These are phyloP conservation scores for Suhomyces pyralidae DNA, from an alignment of 805 yeast species.

Conservation along the genomic window DNA sequence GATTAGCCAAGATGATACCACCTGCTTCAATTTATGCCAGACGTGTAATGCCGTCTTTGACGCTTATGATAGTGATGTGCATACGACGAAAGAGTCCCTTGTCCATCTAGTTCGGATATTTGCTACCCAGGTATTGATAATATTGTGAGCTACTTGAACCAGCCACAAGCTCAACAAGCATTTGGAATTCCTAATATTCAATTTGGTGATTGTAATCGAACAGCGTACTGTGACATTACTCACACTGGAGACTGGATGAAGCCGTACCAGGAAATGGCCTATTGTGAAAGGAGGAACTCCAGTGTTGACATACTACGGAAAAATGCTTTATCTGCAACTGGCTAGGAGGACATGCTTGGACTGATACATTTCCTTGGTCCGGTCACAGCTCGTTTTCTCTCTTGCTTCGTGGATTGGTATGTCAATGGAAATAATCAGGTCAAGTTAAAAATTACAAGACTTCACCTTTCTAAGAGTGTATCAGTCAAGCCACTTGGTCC, in stretches of 20 bases:
- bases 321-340: slow-evolving; percentile 36
- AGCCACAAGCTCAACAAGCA: slow-evolving; percentile 48
- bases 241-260: background rate
- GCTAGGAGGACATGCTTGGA: slow-evolving; percentile 21
- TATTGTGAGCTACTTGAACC: slow-evolving; percentile 52
- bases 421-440: slow-evolving; percentile 46
- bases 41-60: no score
- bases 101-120: background rate
- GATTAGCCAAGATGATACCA: background rate
- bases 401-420: slow-evolving; percentile 15
- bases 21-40: no score
- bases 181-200: slow-evolving; percentile 43
- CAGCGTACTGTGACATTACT: slow-evolving; percentile 17
- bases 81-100: background rate
- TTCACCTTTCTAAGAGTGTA: slow-evolving; percentile 81
- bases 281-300: slow-evolving; percentile 37
- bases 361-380: slow-evolving; percentile 12
- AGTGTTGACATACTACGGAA: slow-evolving; percentile 43
- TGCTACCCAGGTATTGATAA: slow-evolving; percentile 20
- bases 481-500: slow-evolving; percentile 96
- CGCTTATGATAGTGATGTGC: no score
- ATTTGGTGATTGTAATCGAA: slow-evolving; percentile 14
- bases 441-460: slow-evolving; percentile 65
- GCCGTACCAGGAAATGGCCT: slow-evolving; percentile 21
- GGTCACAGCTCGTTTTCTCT: slow-evolving; percentile 14